These are phyloP conservation scores for Priceomyces carsonii DNA, from an alignment of 805 yeast genomes.

Conservation along the genomic window DNA sequence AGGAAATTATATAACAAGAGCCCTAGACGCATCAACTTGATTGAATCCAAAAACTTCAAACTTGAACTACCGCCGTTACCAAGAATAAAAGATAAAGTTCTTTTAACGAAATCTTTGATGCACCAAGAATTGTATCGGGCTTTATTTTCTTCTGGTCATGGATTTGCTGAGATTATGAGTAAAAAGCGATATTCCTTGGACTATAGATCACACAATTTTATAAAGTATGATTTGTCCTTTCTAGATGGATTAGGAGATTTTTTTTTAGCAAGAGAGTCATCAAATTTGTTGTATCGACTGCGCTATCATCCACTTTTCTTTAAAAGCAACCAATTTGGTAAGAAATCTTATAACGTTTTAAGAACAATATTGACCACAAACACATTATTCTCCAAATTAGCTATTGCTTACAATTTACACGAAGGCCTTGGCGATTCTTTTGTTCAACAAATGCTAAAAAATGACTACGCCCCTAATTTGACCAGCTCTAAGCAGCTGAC, in stretches of 20 bases:
- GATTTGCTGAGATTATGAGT: conserved; percentile 21
- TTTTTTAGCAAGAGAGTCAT: conserved; percentile 36
- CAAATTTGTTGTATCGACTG: conserved; percentile 33
- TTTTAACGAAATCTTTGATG: conserved; percentile 35
- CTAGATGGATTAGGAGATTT: conserved; percentile 45
- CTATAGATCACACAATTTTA: conserved; percentile 19
- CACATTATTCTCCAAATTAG: conserved; percentile 35
- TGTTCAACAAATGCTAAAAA: conserved; percentile 19
- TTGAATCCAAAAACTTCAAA: conserved; percentile 21
- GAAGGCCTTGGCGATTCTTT: conserved; percentile 32
- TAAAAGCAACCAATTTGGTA: conserved; percentile 21
- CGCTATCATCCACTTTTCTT: conserved; percentile 13
- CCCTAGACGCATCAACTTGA: conserved; percentile 19
- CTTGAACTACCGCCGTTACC: conserved; percentile 38
- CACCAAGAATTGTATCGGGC: conserved; percentile 40
- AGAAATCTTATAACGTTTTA: conserved; percentile 26
- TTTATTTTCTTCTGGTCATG: conserved; percentile 26
- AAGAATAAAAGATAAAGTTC: conserved; percentile 23
- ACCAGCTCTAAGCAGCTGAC: conserved; percentile 12
- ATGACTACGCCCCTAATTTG: conserved; percentile 29
- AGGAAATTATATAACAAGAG: conserved; percentile 20
- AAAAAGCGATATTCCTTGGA: conserved; percentile 19
- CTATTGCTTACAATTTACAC: conserved; percentile 36
- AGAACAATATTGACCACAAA: conserved; percentile 38
- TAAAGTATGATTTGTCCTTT: conserved; percentile 36